Base-by-base conservation (phyloP, 176 grass and related monocot species). In the Alopecurus myosuroides region DNA sequence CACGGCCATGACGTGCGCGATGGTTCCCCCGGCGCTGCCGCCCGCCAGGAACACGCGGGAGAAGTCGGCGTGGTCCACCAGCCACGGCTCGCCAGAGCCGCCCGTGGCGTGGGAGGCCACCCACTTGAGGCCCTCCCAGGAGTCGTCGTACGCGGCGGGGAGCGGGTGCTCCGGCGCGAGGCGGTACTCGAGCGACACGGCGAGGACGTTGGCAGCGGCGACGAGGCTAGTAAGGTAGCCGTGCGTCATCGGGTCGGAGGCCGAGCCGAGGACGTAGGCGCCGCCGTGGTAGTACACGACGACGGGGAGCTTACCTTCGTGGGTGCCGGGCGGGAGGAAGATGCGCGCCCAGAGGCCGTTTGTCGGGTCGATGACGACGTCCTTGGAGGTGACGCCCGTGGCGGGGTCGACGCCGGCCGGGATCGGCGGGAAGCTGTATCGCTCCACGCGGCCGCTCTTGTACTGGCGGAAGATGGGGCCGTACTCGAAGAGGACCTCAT, bases 131-230 rank as follows among this genome's bases (percentile, higher is more conserved):
- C 81, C 92, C 2, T 83, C 76, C 56, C 84, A 58, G 0, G 93
- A 85, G 79, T 98, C 95, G 1, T 95, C 89, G 76, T 94, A 91
- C 4, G 91, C 87, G 2, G 93, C 83, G 0, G 95, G 95, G 34
- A 98, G 83, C 44, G 86, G 91, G 88, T 93, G 81, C 87, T 95
- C 95, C 33, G 91, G 93, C 18, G 89, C 91, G 66, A 95, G 91
- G 68, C 93, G 95, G 89, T 95, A 98, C 85, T 97, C 90, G 15
- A 88, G 50, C 17, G 95, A 53, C 18, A 94, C 89, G 0, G 90
- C 88, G 30, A 98, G 31, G 31, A 94, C 49, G 33, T 85, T 78
- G 3, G 85, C 78, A 15, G 88, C 89, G 2, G 86, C 83, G 51
- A 81, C 89, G 25, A 94, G 85, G 57, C 45, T 55, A 69, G 89